These are phyloP conservation scores for Fomitopsis betulina DNA, from an alignment of 1,284 basidiomycete species.

Conservation along the genomic window DNA sequence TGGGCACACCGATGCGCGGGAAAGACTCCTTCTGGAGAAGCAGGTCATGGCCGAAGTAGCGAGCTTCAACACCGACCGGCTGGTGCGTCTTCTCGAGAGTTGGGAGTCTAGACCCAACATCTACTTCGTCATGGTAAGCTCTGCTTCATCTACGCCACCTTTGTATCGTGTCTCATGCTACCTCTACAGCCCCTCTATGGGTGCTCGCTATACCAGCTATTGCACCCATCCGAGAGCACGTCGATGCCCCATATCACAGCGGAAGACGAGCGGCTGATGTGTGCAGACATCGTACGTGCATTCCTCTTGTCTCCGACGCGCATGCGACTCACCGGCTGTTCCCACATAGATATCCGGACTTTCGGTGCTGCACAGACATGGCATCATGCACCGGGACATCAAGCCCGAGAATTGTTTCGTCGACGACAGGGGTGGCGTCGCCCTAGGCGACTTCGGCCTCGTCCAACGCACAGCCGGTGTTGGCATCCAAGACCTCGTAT, in stretches of 20 bases:
- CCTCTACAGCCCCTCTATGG: too few species aligned
- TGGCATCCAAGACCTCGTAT: neutral
- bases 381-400: slow-evolving; percentile 36
- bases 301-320: too few species aligned
- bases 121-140: slow-evolving; percentile 20
- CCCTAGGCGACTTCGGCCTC: slow-evolving; percentile 38
- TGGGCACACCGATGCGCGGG: neutral
- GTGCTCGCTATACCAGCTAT: too few species aligned
- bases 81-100: slow-evolving; percentile 5
- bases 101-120: slow-evolving; percentile 15
- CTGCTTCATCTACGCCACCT: too few species aligned
- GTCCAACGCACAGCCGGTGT: neutral
- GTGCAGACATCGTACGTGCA: too few species aligned
- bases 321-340: too few species aligned
- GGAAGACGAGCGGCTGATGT: too few species aligned
- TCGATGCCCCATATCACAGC: too few species aligned
- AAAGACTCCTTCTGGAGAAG: slow-evolving; percentile 7
- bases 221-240: too few species aligned
- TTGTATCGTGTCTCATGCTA: too few species aligned
- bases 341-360: neutral
- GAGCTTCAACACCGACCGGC: neutral
- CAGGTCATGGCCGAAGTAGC: slow-evolving; percentile 5
- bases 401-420: slow-evolving; percentile 64
- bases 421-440: slow-evolving; percentile 54
- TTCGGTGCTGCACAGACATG: slow-evolving; percentile 12